phyloP scores from a whole-genome alignment of 1,139 yeast species.

The Lodderomyces oxycetoniae region DNA sequence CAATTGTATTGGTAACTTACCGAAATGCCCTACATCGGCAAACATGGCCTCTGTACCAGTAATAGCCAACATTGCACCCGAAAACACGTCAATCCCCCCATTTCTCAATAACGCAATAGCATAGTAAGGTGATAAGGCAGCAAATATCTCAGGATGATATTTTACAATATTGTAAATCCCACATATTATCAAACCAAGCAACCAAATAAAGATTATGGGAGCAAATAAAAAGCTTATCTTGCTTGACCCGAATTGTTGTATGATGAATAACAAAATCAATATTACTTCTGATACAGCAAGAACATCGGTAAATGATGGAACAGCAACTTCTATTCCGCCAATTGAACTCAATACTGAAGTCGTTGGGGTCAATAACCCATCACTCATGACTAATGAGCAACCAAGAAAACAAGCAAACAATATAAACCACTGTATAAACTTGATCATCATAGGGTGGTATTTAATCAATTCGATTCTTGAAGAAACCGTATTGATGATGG shows the following conservation, averaged over 20 bases:
- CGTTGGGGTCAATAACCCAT: conserved; percentile 59
- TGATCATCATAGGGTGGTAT: conserved; percentile 22
- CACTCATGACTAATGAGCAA: conserved; percentile 52
- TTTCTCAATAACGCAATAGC: conserved; percentile 41
- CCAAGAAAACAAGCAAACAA: conserved; percentile 48
- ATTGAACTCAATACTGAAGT: conserved; percentile 55
- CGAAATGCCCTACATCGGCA: conserved; percentile 58
- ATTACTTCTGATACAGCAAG: conserved; percentile 47
- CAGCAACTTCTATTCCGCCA: conserved; percentile 45
- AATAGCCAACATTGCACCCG: conserved; percentile 50
- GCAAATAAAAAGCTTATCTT: conserved; percentile 43
- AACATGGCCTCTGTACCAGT: conserved; percentile 65
- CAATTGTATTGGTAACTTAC: conserved; percentile 45
- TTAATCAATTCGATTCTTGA: conserved; percentile 15
- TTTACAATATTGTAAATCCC: conserved; percentile 45
- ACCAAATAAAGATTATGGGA: conserved; percentile 51
- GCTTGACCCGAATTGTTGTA: conserved; percentile 47
- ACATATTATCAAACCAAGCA: conserved; percentile 37
- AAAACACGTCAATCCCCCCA: conserved; percentile 42
- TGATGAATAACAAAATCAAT: conserved; percentile 37
- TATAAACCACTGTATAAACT: conserved; percentile 28
- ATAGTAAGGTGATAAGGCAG: conserved; percentile 47
- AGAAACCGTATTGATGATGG: conserved; percentile 16
- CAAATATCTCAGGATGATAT: conserved; percentile 41
- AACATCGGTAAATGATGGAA: conserved; percentile 34